Base-by-base conservation (phyloP, 768 basidiomycete species). In the Lactifluus echinatus region DNA sequence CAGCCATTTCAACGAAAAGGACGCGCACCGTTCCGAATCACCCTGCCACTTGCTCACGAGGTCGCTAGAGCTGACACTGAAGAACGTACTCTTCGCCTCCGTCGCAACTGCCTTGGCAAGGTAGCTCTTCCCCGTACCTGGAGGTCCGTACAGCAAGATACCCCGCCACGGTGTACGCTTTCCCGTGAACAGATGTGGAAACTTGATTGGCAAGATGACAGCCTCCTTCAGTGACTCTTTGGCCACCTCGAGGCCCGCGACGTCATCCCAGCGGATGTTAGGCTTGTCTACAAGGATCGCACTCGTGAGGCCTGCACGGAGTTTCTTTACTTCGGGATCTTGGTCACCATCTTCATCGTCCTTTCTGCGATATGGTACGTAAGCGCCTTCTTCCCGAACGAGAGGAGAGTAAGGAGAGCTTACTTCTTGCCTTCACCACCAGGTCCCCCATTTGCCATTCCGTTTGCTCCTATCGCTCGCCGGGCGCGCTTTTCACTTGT, bases 31-130 rank as follows among this genome's bases (percentile, higher is more conserved):
- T 74, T 98, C 95, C 4, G 92, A 94, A 71, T 99, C 96, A 57
- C 96, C 96, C 75, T 98, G 96, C 96, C 96, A 99, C 70, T 98
- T 99, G 71, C 92, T 94, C 54, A 98, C 96, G 54, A 99, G 76
- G 67, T 98, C 96, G 69, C 85, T 86, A 23, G 90, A 93, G 66
- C 89, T 92, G 59, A 99, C 93, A 63, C 87, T 91, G 75, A 95
- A 98, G 78, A 99, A 99, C 8, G 95, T 97, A 71, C 93, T 93
- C 75, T 98, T 97, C 52, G 96, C 93, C 72, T 99, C 96, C 14
- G 96, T 99, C 17, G 96, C 96, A 23, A 99, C 96, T 0, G 96
- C 96, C 71, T 99, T 99, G 2, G 96, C 96, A 42, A 99, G 80
- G 69, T 86, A 98, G 42, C 86, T 89, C 74, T 99, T 99, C 14